phyloP scores from a whole-genome alignment of 768 basidiomycete genomes.

The Podaxis sp. region DNA sequence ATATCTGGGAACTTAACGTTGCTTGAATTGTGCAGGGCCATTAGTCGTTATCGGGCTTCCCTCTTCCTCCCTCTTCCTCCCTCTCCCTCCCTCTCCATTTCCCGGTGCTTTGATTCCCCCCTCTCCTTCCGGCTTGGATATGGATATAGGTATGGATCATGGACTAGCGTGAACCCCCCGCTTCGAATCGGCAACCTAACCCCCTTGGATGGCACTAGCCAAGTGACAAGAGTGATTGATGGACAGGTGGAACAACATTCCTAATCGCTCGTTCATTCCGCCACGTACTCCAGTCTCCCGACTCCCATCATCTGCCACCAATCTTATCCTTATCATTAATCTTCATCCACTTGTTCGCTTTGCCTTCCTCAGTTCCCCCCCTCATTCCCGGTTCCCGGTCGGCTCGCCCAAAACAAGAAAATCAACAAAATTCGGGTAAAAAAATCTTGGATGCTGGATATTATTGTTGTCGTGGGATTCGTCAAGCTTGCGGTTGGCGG shows the following conservation, averaged over 20 bases:
- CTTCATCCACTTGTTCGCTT: not conserved
- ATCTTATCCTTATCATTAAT: not conserved
- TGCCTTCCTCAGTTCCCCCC: not conserved
- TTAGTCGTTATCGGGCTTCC: not conserved
- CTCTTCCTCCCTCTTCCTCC: not conserved
- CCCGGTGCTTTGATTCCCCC: not conserved
- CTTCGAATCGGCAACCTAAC: not conserved
- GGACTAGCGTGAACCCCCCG: not conserved
- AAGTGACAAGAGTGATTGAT: not conserved
- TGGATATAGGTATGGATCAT: not conserved
- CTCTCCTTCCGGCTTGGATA: not conserved
- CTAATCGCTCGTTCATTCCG: not conserved
- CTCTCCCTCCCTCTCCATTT: not conserved
- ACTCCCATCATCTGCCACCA: not conserved
- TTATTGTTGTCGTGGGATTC: not conserved
- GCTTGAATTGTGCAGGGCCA: conserved; percentile 16
- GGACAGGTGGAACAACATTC: not conserved
- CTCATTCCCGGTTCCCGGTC: not conserved
- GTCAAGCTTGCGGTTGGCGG: not conserved
- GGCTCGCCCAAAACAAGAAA: not conserved
- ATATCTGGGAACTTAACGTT: conserved; percentile 46
- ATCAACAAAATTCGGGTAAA: not conserved
- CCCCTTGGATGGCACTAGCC: not conserved
- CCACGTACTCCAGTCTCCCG: not conserved
- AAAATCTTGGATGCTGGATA: not conserved